Evolutionary conservation across 805 yeast species (phyloP).

Genomic region (Yamadazyma scolyti): DNA sequence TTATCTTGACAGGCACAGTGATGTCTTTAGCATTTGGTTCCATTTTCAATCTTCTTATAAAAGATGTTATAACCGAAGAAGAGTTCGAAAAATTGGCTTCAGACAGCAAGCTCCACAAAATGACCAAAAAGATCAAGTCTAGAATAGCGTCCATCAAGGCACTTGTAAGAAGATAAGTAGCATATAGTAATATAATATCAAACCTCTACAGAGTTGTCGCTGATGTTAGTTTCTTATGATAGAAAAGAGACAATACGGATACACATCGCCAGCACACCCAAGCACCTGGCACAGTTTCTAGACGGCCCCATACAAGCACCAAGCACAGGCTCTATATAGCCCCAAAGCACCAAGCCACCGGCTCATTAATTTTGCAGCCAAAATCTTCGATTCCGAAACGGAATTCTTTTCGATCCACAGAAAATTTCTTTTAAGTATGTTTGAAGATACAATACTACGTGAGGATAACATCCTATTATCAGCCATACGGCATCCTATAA

Average conservation of each 20-base stretch:
- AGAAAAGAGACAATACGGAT: too few species aligned
- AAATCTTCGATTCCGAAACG: too few species aligned
- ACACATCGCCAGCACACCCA: too few species aligned
- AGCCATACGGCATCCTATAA: conserved; percentile 3
- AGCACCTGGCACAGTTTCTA: too few species aligned
- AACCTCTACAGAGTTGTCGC: too few species aligned
- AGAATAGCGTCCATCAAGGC: conserved; percentile 1
- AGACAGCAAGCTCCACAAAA: conserved; percentile 12
- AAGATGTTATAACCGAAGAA: conserved; percentile 70
- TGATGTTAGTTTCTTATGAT: too few species aligned
- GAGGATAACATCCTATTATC: conserved; percentile 12
- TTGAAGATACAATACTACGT: conserved; percentile 12
- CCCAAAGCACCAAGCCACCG: neutral
- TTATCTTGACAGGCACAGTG: conserved; percentile 87
- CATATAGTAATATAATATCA: too few species aligned
- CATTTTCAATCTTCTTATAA: conserved; percentile 70
- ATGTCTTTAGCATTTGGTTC: conserved; percentile 92
- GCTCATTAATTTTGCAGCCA: neutral
- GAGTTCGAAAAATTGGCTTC: conserved; percentile 35
- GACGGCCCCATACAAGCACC: too few species aligned
- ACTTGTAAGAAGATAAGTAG: neutral
- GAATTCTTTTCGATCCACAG: neutral
- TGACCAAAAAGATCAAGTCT: conserved; percentile 9
- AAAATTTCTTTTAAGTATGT: neutral
- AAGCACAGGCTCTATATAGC: neutral